phyloP scores from a whole-genome alignment of 805 yeast genomes.

The Candida cerambycidarum region DNA sequence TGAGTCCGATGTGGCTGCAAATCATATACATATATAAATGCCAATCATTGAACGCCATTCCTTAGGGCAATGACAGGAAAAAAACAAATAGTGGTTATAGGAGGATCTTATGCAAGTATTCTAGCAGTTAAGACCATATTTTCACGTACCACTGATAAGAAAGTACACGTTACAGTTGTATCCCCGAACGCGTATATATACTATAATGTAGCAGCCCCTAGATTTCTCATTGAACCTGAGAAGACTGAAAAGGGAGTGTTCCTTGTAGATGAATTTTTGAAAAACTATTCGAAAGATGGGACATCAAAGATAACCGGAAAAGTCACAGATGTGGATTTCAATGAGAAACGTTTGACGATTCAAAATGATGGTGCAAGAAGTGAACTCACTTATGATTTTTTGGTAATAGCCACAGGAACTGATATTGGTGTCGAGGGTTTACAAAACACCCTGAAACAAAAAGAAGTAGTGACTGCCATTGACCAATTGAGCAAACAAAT shows the following conservation, averaged over 20 bases:
- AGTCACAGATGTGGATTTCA: background rate
- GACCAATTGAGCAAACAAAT: constrained; percentile 18
- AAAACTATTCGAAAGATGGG: background rate
- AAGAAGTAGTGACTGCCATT: constrained; percentile 16
- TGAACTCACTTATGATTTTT: constrained; percentile 25
- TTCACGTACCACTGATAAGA: background rate
- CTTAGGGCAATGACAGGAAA: background rate
- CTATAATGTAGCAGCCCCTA: background rate
- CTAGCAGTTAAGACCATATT: background rate
- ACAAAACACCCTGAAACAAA: constrained; percentile 18
- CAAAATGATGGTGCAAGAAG: background rate
- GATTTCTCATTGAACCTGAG: background rate
- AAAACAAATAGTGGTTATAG: background rate
- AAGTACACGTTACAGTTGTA: background rate
- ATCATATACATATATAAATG: too few relatives aligned
- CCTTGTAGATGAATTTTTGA: background rate
- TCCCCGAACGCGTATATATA: background rate
- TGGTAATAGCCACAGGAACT: constrained; percentile 37
- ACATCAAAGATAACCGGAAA: background rate
- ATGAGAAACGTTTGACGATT: background rate
- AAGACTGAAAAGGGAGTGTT: background rate
- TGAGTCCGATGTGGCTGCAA: too few relatives aligned
- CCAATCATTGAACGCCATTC: too few relatives aligned
- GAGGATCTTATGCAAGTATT: background rate
- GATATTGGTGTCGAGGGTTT: constrained; percentile 25